phyloP scores from a whole-genome alignment of 805 yeast genomes.

The Tetrapisispora taiwanensis region DNA sequence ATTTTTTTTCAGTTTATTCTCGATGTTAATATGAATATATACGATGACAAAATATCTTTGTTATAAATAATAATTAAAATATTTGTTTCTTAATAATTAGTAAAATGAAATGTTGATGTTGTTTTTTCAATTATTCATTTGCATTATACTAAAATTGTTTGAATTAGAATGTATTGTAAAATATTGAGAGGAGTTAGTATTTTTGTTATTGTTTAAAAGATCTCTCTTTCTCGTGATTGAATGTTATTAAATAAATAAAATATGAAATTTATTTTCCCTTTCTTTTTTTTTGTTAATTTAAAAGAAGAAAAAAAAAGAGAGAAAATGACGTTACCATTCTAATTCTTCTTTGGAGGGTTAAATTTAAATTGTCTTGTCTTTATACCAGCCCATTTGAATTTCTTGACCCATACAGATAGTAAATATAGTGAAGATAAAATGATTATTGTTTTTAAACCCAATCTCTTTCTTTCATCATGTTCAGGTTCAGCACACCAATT shows the following conservation, averaged over 20 bases:
- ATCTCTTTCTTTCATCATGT: conserved; percentile 94
- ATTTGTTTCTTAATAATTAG: too few relatives aligned
- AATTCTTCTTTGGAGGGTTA: conserved; percentile 66
- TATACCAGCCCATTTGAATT: conserved; percentile 95
- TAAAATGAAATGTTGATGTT: too few relatives aligned
- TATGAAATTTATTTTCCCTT: neutral
- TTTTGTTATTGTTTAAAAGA: too few relatives aligned
- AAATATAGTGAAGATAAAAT: conserved; percentile 71
- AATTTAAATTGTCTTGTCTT: conserved; percentile 90
- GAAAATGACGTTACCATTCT: too few relatives aligned
- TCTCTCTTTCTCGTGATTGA: neutral
- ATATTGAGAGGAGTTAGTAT: neutral
- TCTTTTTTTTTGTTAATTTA: too few relatives aligned
- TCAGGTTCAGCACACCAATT: conserved; percentile 99
- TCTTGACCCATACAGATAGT: conserved; percentile 83
- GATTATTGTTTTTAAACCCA: conserved; percentile 87
- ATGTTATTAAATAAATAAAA: too few relatives aligned
- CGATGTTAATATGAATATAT: conserved; percentile 3
- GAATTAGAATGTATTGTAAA: too few relatives aligned
- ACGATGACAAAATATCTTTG: conserved; percentile 2
- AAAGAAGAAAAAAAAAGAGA: too few relatives aligned
- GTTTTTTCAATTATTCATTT: too few relatives aligned
- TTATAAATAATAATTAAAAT: too few relatives aligned
- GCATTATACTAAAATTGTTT: too few relatives aligned
- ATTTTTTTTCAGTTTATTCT: neutral